Evolutionary conservation across 225 moss, liverwort and hornwort species (phyloP).

Genomic region (Climacium dendroides): DNA sequence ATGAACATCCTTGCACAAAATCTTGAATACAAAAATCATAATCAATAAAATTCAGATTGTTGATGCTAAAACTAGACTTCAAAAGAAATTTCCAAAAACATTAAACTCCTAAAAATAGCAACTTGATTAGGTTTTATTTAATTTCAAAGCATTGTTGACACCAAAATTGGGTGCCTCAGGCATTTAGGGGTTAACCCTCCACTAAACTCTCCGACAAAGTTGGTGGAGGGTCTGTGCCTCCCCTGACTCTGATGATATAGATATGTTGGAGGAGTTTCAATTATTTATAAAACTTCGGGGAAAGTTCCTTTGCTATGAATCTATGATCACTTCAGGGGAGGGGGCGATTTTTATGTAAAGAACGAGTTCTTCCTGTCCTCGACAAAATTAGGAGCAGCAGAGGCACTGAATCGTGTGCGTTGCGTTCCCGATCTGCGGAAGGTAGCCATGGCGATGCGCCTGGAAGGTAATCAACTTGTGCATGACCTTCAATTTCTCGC

Average conservation of each 20-base stretch:
- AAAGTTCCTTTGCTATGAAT: background rate
- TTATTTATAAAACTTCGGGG: background rate
- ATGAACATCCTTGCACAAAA: too few species aligned
- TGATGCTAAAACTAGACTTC: too few species aligned
- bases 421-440: background rate
- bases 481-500: background rate
- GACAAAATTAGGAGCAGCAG: background rate
- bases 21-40: too few species aligned
- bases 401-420: background rate
- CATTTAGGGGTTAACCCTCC: background rate
- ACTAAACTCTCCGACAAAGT: rapidly evolving
- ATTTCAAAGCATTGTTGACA: too few species aligned
- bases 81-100: too few species aligned
- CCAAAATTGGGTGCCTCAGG: too few species aligned
- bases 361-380: background rate
- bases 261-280: background rate
- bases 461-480: background rate
- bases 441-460: conserved; percentile 16
- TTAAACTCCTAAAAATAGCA: too few species aligned
- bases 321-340: background rate
- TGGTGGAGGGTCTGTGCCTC: background rate
- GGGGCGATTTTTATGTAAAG: background rate
- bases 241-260: background rate
- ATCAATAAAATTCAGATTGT: too few species aligned
- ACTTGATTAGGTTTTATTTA: too few species aligned